Conservation (phyloP, 805 yeast genomes). For the Saccharomycopsis amapae region DNA sequence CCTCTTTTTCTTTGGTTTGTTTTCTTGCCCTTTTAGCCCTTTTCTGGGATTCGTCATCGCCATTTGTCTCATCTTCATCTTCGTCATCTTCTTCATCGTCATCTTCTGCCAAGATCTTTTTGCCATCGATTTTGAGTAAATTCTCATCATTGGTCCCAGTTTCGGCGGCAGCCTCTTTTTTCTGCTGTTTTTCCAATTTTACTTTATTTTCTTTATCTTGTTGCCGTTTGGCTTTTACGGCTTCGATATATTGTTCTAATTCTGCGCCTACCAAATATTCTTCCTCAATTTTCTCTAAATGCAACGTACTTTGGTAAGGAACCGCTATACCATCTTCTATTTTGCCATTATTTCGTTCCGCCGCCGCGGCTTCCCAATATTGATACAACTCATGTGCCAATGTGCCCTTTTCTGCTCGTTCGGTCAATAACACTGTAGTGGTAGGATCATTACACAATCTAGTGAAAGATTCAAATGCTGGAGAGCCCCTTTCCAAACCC, state of each 20-base stretch:
- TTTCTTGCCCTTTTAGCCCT: constrained; percentile 18
- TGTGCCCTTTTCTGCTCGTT: constrained; percentile 43
- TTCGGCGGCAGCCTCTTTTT: constrained; percentile 28
- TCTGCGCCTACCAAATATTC: constrained; percentile 46
- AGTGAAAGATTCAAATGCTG: constrained; percentile 44
- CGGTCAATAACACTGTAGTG: constrained; percentile 71
- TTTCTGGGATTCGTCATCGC: constrained; percentile 26
- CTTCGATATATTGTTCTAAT: constrained; percentile 39
- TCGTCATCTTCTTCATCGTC: constrained; percentile 27
- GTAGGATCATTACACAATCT: constrained; percentile 56
- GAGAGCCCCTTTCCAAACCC: constrained; percentile 56
- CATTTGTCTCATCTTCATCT: constrained; percentile 20
- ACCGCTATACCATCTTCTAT: constrained; percentile 59
- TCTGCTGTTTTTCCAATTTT: constrained; percentile 27
- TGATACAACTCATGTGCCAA: constrained; percentile 43
- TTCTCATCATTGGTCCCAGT: constrained; percentile 11
- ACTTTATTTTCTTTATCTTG: constrained; percentile 30
- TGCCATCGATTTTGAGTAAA: constrained; percentile 22
- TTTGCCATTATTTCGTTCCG: constrained; percentile 30
- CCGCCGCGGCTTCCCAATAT: constrained; percentile 45
- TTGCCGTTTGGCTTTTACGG: constrained; percentile 40
- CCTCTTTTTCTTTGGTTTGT: constrained; percentile 23
- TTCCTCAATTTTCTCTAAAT: constrained; percentile 37
- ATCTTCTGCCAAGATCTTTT: constrained; percentile 26
- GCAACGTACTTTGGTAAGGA: constrained; percentile 39